Evolutionary conservation across 2,329 filamentous ascomycete species (phyloP), one percentile per base, ranked within the genome.

Genomic region (Penicillium sp.): DNA sequence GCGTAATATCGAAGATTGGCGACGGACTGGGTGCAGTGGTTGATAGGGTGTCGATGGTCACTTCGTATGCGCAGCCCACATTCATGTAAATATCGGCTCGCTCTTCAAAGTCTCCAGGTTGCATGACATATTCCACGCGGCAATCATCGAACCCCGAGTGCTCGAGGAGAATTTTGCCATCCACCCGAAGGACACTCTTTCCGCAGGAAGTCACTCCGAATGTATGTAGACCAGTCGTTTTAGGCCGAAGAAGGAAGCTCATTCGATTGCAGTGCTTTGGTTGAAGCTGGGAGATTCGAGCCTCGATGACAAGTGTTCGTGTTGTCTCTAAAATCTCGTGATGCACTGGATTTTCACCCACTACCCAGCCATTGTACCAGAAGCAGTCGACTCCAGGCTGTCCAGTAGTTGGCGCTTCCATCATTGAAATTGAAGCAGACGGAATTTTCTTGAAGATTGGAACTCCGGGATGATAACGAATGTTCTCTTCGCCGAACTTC

Each of bases 41-140:
- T 13, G 49, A 51, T 17, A 51, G 17, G 8, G 49, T 51, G 28
- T 51, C 28, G 19, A 51, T 35, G 9, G 28, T 35, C 28, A 51
- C 28, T 51, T 51, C 49, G n/a, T 35, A 51, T 4, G 17, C 17
- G 35, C 28, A 51, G 7, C 28, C 49, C 3, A 28, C 49, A 9
- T 19, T 26, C 49, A 51, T 51, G 10, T 28, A 35, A 15, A 50
- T n/a, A 19, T 50, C 15, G n/a, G 47, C 47, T 33, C 47, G 26
- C 15, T 30, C 24, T n/a, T 50, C 47, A 13, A 19, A 50, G 19
- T 50, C 47, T 30, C 47, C 47, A 50, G 47, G 47, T 50, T 33
- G 47, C 47, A 50, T 50, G 47, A 50, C 47, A 50, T 50, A 50
- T 19, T 50, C 47, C 15, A 50, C 47, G 19, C 47, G 26, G 17